Evolutionary conservation across 352 stramenopile species (phyloP).

Genomic region (Peronospora farinosa): DNA sequence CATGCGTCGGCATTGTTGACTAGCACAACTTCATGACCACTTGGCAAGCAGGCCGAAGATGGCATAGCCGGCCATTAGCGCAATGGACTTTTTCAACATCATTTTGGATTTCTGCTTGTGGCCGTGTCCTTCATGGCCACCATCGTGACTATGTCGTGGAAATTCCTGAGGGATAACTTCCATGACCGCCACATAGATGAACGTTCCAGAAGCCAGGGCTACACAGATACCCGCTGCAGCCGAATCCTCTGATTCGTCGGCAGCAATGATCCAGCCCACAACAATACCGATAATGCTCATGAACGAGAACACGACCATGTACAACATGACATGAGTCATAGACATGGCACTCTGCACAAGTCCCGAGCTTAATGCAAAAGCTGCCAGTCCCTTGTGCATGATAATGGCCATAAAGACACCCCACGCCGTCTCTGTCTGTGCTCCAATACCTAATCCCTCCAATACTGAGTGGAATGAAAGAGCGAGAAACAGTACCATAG

Average conservation of each 20-base stretch:
- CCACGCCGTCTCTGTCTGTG: conserved; percentile 62
- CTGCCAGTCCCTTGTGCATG: conserved; percentile 71
- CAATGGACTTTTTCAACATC: conserved; percentile 40
- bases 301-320: conserved; percentile 58
- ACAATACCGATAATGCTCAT: conserved; percentile 61
- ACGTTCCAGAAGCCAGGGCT: conserved; percentile 68
- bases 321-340: conserved; percentile 42
- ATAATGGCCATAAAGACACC: conserved; percentile 73
- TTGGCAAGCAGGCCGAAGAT: conserved; percentile 75
- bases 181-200: conserved; percentile 85
- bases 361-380: conserved; percentile 62
- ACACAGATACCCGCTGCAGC: conserved; percentile 48
- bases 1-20: background rate
- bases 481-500: conserved; percentile 67
- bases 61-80: conserved; percentile 58
- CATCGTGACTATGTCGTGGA: conserved; percentile 35
- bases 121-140: conserved; percentile 1
- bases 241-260: conserved; percentile 54
- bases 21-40: conserved; percentile 42
- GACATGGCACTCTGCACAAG: conserved; percentile 59
- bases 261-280: conserved; percentile 47
- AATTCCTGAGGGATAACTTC: conserved; percentile 83
- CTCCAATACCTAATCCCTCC: conserved; percentile 68
- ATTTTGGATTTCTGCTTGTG: conserved; percentile 18
- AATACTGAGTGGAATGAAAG: conserved; percentile 80